These are phyloP conservation scores for Avena sativa DNA, from an alignment of 176 grass and related monocot species.

Conservation along the genomic window DNA sequence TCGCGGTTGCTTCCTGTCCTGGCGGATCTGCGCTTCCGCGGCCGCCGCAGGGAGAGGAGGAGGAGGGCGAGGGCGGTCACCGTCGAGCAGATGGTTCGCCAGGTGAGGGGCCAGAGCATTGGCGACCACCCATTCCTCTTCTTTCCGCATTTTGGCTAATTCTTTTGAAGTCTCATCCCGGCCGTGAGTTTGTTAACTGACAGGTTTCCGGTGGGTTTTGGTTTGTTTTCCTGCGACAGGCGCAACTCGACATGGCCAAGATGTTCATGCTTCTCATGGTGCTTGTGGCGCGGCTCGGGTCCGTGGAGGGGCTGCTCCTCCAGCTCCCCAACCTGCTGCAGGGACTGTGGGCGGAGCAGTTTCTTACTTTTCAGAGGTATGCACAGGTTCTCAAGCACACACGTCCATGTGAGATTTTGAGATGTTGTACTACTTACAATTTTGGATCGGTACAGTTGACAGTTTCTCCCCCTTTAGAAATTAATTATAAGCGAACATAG, in stretches of 20 bases:
- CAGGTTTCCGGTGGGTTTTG: background rate
- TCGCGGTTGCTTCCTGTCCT: background rate
- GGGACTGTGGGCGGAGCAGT: background rate
- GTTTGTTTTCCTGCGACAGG: background rate
- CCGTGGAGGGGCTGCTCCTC: background rate
- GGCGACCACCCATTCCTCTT: background rate
- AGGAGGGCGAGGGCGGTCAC: background rate
- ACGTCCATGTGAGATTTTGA: background rate
- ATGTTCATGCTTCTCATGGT: background rate
- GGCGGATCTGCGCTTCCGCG: background rate
- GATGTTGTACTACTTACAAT: background rate
- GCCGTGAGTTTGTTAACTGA: too few species aligned
- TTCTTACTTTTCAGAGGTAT: background rate
- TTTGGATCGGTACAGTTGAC: too few species aligned
- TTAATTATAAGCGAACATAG: background rate
- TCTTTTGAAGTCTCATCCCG: too few species aligned
- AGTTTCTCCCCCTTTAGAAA: background rate
- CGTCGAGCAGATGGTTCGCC: conserved; percentile 1
- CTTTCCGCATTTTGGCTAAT: background rate
- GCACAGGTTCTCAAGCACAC: background rate
- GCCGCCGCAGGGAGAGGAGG: background rate
- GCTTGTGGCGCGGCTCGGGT: background rate
- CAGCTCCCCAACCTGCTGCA: background rate
- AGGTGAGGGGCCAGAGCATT: background rate
- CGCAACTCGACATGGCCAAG: background rate